These are phyloP conservation scores for Leccinum boreale DNA, from an alignment of 768 basidiomycete species.

Conservation along the genomic window DNA sequence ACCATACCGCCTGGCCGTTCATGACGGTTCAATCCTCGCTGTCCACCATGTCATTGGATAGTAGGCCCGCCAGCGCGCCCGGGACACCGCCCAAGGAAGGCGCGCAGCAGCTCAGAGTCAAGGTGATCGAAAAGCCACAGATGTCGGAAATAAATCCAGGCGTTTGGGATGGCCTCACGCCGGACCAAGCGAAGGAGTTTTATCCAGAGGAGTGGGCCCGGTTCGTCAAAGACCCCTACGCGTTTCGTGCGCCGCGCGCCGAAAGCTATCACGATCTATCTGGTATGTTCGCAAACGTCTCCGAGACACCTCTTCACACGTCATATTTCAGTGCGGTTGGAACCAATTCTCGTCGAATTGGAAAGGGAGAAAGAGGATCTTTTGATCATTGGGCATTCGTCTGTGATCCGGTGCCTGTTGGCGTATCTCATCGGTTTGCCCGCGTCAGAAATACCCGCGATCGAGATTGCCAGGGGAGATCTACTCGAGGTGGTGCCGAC, in stretches of 20 bases:
- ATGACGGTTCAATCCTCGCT: conserved; percentile 43
- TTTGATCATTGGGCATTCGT: conserved; percentile 94
- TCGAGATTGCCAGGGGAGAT: conserved; percentile 95
- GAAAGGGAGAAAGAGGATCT: conserved; percentile 94
- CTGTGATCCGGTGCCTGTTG: conserved; percentile 93
- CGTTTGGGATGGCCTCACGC: conserved; percentile 93
- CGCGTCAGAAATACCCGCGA: conserved; percentile 94
- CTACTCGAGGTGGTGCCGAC: conserved; percentile 90
- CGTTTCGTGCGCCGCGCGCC: conserved; percentile 86
- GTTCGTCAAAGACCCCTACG: conserved; percentile 90
- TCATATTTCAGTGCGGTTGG: conserved; percentile 72
- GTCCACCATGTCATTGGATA: conserved; percentile 27
- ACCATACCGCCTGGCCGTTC: conserved; percentile 98
- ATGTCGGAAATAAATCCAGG: conserved; percentile 99
- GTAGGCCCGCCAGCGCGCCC: not conserved
- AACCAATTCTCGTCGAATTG: conserved; percentile 88
- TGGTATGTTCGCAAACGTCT: conserved; percentile 41
- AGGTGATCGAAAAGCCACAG: conserved; percentile 91
- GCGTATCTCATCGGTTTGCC: conserved; percentile 92
- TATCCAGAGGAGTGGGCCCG: conserved; percentile 93
- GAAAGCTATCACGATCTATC: conserved; percentile 97
- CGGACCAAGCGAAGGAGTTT: conserved; percentile 82
- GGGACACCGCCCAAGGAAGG: conserved; percentile 7
- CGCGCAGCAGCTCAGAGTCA: conserved; percentile 47
- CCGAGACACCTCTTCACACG: not conserved